Conservation (phyloP, 805 yeast genomes). For the Candida pini region DNA sequence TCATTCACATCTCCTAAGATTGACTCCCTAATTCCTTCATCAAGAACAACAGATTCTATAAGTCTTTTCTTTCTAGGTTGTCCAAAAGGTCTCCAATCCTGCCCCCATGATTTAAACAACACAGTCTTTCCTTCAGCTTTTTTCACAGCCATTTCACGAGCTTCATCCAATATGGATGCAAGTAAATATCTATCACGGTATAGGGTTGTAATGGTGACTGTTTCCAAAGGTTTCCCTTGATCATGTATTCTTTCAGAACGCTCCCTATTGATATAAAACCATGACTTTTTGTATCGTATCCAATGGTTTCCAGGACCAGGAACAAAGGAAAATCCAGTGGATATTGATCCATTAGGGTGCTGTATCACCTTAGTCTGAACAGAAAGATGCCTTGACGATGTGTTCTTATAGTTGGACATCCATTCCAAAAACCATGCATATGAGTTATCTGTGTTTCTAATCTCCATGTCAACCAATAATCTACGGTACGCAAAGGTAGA, state of each 20-base stretch:
- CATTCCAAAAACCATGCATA: constrained; percentile 94
- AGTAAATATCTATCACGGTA: constrained; percentile 75
- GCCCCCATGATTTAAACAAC: constrained; percentile 91
- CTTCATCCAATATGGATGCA: constrained; percentile 64
- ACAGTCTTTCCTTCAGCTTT: constrained; percentile 92
- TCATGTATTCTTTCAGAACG: constrained; percentile 86
- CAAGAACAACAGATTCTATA: constrained; percentile 81
- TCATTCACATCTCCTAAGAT: constrained; percentile 72
- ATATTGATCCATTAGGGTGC: constrained; percentile 88
- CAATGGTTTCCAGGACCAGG: constrained; percentile 98
- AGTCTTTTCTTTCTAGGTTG: constrained; percentile 85
- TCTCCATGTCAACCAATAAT: constrained; percentile 85
- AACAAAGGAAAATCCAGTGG: constrained; percentile 82
- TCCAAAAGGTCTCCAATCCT: constrained; percentile 98
- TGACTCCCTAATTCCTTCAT: constrained; percentile 60
- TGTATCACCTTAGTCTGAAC: constrained; percentile 84
- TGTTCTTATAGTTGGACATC: constrained; percentile 80
- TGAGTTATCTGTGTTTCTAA: constrained; percentile 88
- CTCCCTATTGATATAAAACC: constrained; percentile 83
- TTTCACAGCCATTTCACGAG: constrained; percentile 74
- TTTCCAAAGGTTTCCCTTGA: constrained; percentile 92
- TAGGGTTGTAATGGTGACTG: constrained; percentile 87
- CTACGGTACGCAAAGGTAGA: constrained; percentile 73
- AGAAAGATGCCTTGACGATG: constrained; percentile 77
- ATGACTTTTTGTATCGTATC: constrained; percentile 79